These are phyloP conservation scores for Amanita phalloides DNA, from an alignment of 768 basidiomycete genomes.

Conservation along the genomic window DNA sequence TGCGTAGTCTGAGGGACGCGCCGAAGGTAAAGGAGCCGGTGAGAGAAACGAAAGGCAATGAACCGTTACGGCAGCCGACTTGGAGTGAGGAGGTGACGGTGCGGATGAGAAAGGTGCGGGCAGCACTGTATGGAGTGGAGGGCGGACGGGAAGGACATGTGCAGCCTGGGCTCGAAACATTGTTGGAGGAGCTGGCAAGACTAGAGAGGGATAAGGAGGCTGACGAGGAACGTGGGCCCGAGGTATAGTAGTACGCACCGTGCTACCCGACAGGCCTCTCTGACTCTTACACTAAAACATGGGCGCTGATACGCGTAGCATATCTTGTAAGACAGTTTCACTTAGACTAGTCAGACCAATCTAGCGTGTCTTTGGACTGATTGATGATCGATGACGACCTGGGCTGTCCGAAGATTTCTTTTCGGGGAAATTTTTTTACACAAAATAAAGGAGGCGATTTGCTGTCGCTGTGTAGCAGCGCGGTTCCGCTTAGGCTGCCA, in stretches of 20 bases:
- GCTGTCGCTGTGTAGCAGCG: too few species aligned
- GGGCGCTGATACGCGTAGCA: too few species aligned
- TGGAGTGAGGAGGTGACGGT: conserved; percentile 19
- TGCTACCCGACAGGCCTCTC: not conserved
- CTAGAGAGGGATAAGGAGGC: conserved; percentile 14
- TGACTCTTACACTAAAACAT: not conserved
- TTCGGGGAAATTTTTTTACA: too few species aligned
- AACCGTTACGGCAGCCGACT: not conserved
- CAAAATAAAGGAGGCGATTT: too few species aligned
- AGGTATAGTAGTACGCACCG: not conserved
- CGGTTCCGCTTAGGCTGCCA: conserved; percentile 8
- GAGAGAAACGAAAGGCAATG: not conserved
- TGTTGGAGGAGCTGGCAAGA: conserved; percentile 25
- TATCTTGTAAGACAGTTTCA: too few species aligned
- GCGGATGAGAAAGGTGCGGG: conserved; percentile 34
- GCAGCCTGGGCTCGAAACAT: conserved; percentile 35
- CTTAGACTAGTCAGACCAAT: too few species aligned
- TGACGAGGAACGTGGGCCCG: conserved; percentile 7
- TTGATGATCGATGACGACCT: too few species aligned
- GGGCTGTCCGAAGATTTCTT: too few species aligned
- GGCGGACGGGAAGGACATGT: conserved; percentile 11
- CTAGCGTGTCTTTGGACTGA: too few species aligned
- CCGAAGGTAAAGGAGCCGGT: conserved; percentile 32
- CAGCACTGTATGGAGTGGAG: conserved; percentile 44
- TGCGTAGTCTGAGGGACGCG: conserved; percentile 16